Base-by-base conservation (phyloP, 192 early-diverging fungal genomes). In the Linnemannia exigua region DNA sequence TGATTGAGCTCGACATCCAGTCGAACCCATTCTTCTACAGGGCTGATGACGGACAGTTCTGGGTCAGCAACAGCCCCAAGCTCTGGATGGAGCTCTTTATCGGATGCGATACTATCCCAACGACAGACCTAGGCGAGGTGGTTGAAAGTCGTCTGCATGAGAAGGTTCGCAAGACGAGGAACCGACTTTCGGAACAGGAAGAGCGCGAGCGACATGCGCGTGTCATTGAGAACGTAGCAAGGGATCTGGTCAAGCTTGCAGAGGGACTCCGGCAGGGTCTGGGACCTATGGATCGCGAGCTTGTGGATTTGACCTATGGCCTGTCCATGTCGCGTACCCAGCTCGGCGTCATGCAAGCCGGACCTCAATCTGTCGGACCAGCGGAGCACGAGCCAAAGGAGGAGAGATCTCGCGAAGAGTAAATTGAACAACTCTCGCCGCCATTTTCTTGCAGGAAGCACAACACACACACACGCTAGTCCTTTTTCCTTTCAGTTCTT, bases 71-170 rank as follows among this genome's bases (percentile, higher is more conserved):
- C 44, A 71, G 74, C 14, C 78, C 84, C 71, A 86, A 86, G 58
- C 78, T 86, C 15, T 86, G 84, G 84, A 86, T 86, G 84, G 84
- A 86, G 66, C 70, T 86, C 16, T 86, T 86, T 58, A 86, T 86
- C 69, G 84, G 84, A 63, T 86, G 84, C 66, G 84, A 86, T 46
- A 86, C 84, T 25, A 86, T 86, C 38, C 84, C 84, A 7, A 86
- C 84, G 4, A 86, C 84, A 44, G 84, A 80, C 28, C 31, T 86
- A 36, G 84, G 84, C 14, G 84, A 86, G 70, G 50, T 86, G 25
- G 84, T 86, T 63, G 75, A 86, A 6, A 86, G 84, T 33, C 51
- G 68, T 67, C n/a, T 86, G 47, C 84, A 86, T 35, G 84, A 86
- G 35, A 86, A 86, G 79, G 84, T 86, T 1, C 84, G 84, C 66